A percentile compares a stretch with the other conserved stretches of the same genome.
phyloP scores from a whole-genome alignment of 2,329 filamentous ascomycete genomes.

The Pseudohalonectria lignicola region DNA sequence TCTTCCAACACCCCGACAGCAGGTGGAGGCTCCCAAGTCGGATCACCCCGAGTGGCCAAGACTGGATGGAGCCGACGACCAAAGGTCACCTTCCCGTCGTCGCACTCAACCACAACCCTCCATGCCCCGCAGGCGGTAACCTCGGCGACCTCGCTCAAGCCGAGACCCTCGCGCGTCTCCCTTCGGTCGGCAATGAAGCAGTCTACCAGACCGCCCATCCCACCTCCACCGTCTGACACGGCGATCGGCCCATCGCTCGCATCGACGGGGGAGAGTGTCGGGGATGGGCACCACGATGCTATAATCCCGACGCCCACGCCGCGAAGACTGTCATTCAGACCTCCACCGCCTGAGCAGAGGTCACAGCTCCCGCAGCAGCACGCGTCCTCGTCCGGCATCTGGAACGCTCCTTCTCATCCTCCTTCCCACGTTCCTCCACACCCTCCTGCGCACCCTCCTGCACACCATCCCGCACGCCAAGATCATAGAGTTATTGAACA shows the following conservation, averaged over 20 bases:
- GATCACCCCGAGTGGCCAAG: background rate
- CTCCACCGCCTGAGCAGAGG: background rate
- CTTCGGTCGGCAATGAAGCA: conserved; percentile 1
- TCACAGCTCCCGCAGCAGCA: background rate
- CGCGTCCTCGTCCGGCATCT: too few relatives aligned
- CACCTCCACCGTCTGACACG: background rate
- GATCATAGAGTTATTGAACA: too few relatives aligned
- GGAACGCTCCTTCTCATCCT: too few relatives aligned
- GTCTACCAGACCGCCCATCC: background rate
- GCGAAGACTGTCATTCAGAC: conserved; percentile 1
- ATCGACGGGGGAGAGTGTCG: background rate
- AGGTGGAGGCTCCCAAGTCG: background rate
- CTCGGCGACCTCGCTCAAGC: background rate
- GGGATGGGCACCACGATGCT: too few relatives aligned
- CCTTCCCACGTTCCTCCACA: too few relatives aligned
- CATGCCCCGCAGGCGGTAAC: too few relatives aligned
- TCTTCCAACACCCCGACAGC: conserved; percentile 5
- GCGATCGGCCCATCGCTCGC: background rate
- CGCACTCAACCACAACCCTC: background rate
- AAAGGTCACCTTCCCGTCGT: background rate
- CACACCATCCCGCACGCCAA: too few relatives aligned
- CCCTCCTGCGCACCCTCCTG: too few relatives aligned
- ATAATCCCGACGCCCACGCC: background rate
- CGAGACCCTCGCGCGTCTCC: background rate
- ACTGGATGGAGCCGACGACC: background rate